A percentile compares a stretch with the other conserved stretches of the same genome.
phyloP scores from a whole-genome alignment of 495 filamentous ascomycete genomes.

The Xylaria venustula region DNA sequence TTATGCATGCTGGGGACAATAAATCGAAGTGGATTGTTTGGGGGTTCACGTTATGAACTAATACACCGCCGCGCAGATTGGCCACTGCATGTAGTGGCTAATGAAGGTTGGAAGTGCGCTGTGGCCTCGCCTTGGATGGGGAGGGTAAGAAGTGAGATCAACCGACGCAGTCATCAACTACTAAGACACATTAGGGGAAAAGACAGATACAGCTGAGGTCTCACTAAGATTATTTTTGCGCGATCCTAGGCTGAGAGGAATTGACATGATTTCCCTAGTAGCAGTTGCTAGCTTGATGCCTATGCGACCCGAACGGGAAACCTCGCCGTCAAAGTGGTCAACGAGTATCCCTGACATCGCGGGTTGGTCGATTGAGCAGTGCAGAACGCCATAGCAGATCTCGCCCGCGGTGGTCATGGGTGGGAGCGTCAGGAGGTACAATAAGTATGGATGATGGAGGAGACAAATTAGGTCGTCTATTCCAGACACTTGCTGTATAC shows the following conservation, averaged over 20 bases:
- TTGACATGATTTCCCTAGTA: slow-evolving; percentile 4
- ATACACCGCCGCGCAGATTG: not conserved
- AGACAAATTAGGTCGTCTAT: not conserved
- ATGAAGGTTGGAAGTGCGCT: not conserved
- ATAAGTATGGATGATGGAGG: not conserved
- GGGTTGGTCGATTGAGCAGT: slow-evolving; percentile 2
- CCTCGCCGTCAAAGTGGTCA: not conserved
- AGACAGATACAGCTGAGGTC: not conserved
- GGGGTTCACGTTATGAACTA: not conserved
- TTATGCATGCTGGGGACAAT: not conserved
- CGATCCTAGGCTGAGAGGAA: not conserved
- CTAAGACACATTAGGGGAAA: too few species aligned
- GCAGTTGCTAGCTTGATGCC: not conserved
- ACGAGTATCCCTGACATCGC: not conserved
- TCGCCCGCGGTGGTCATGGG: not conserved
- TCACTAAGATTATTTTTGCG: not conserved
- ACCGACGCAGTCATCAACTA: not conserved
- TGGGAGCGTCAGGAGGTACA: not conserved
- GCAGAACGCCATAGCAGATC: not conserved
- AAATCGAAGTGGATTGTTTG: not conserved
- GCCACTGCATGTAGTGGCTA: not conserved
- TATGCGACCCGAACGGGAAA: not conserved
- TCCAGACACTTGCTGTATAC: slow-evolving; percentile 8
- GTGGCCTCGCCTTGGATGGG: not conserved
- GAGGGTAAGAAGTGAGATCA: not conserved